phyloP scores from a whole-genome alignment of 805 yeast genomes.

The Cyberlindnera suaveolens region DNA sequence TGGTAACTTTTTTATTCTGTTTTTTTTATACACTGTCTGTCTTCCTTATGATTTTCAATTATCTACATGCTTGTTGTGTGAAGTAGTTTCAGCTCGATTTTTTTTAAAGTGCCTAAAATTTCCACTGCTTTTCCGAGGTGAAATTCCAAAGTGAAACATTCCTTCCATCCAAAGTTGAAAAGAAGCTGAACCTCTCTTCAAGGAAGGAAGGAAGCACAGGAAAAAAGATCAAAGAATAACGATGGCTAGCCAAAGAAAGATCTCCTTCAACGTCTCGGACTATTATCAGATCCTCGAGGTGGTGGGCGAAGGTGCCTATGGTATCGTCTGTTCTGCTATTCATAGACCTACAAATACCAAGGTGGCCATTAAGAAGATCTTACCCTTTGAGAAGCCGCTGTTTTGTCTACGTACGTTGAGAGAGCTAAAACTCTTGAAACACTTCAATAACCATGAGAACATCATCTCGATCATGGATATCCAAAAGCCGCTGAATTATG shows the following conservation, averaged over 20 bases:
- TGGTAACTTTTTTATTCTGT: neutral
- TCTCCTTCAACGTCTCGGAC: slow-evolving; percentile 57
- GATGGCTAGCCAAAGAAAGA: slow-evolving; percentile 30
- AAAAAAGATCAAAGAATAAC: too few species aligned
- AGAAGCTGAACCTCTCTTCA: too few species aligned
- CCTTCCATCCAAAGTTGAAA: too few species aligned
- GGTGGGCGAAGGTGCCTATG: slow-evolving; percentile 80
- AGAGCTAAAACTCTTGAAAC: slow-evolving; percentile 59
- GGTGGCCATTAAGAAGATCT: slow-evolving; percentile 75
- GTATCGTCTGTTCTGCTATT: slow-evolving; percentile 65
- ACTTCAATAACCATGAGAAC: slow-evolving; percentile 65
- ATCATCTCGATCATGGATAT: slow-evolving; percentile 61
- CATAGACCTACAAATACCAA: slow-evolving; percentile 53
- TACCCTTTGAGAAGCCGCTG: slow-evolving; percentile 60
- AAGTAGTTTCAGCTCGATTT: too few species aligned
- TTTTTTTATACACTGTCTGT: neutral
- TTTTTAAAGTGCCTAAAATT: neutral
- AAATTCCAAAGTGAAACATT: slow-evolving; percentile 2
- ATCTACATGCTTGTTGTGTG: too few species aligned
- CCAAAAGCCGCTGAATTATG: slow-evolving; percentile 54
- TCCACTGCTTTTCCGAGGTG: neutral
- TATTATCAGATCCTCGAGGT: slow-evolving; percentile 54
- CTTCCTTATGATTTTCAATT: too few species aligned
- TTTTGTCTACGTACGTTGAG: slow-evolving; percentile 66
- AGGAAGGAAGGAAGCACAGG: too few species aligned